Evolutionary conservation across 257 asterid species (phyloP), one percentile per base, ranked within the genome.

Genomic region (Paulownia fortunei): DNA sequence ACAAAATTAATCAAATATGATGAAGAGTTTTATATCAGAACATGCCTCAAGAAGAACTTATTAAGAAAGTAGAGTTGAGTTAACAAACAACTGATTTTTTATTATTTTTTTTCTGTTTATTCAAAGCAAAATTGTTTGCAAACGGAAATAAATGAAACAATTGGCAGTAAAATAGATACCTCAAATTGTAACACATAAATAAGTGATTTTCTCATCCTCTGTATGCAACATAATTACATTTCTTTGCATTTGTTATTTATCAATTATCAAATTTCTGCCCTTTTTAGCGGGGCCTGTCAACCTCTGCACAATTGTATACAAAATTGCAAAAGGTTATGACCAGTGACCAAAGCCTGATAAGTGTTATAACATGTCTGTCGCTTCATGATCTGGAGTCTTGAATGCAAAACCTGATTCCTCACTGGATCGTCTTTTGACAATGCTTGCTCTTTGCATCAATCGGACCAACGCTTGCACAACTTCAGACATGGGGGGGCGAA

Each of bases 401-500:
- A 87, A 92, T 8, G 94, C 56, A 80, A 93, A 89, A 76, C 96
- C 87, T 0, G 97, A 82, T 24, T 95, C 98, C 55, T 91, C 98
- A 30, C 89, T 91, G 23, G 94, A 84, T 58, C 97, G 88, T 75
- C 95, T 84, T 75, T 81, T 89, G 42, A 85, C 87, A 13, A 86
- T 85, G 70, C 93, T 92, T 3, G 98, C 97, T 77, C 99, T 83
- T 69, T 93, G 99, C 97, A 95, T 87, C 83, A 95, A 78, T 39
- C 97, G 88, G 27, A 95, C 99, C 68, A 95, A 85, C 11, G 99
- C 96, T 86, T 93, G 98, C 78, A 93, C 99, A 27, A 95, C 98
- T 75, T 95, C 99, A 8, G 99, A 95, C 99, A 95, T 95, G 12
- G 97, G 98, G 18, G 99, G 99, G 6, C 99, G 88, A 56, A 95